Base-by-base conservation (phyloP, 106 monocot species). In the Acorus gramineus region DNA sequence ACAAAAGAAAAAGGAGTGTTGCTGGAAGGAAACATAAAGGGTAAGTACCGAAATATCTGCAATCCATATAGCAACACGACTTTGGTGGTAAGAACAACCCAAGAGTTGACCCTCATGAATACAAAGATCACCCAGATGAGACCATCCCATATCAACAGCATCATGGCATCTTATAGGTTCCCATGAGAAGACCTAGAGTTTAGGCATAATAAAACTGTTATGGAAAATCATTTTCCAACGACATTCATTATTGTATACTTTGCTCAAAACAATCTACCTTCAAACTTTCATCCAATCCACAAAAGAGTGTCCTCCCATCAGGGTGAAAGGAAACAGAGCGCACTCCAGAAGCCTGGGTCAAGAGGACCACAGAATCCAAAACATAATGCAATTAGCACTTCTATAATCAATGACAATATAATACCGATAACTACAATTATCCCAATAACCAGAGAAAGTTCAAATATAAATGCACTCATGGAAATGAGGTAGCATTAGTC, bases 111-210 rank as follows among this genome's bases (percentile, higher is more conserved):
- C 90, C 72, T 95, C 90, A 80, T 82, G 76, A 49, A 95, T 77
- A 78, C 77, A 74, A 6, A 95, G 79, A 66, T 95, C 94, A 66
- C 78, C 84, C 66, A 95, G 70, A 52, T 69, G 78, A 49, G 81
- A 81, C 94, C 90, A 95, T 13, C 82, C 82, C 60, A 95, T 80
- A 49, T 90, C 76, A 59, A 90, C 82, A 69, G 74, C 60, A 80
- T 95, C 94, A 85, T 95, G 90, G 61, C 82, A 90, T 75, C 73
- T 81, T 68, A 95, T 65, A 63, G 94, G 90, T 12, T 90, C 90
- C 90, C 90, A 90, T 47, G 90, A 90, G 59, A 86, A 78, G 58
- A 90, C 90, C 90, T 90, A 77, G 14, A 3, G 71, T n/a, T 46
- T 61, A 4, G n/a, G 7, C 11, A 57, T 14, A 56, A 61, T 62